A percentile compares a stretch with the other conserved stretches of the same genome.
Evolutionary conservation across 257 asterid genomes (phyloP).

Genomic region (Striga asiatica): DNA sequence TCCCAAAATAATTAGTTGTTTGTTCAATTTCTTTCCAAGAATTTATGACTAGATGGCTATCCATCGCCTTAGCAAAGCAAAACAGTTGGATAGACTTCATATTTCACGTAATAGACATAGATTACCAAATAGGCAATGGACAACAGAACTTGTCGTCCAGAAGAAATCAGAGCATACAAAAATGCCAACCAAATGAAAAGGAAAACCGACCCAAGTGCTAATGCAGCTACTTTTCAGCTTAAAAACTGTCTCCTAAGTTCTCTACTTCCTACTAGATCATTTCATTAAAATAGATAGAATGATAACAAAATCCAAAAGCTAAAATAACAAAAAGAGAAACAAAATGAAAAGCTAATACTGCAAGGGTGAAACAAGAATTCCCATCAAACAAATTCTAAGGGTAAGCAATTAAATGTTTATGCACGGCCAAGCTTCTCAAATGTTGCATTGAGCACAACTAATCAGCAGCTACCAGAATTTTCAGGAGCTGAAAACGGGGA

Average conservation of each 20-base stretch:
- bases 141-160: background rate
- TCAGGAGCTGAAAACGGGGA: conserved; percentile 23
- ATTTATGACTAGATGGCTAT: background rate
- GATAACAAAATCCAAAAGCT: background rate
- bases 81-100: background rate
- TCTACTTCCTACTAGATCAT: background rate
- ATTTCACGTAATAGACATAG: background rate
- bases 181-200: background rate
- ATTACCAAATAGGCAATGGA: background rate
- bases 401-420: background rate
- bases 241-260: background rate
- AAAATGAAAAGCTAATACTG: background rate
- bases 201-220: conserved; percentile 5
- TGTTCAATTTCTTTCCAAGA: background rate
- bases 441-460: conserved; percentile 1
- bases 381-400: background rate
- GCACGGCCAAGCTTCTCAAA: background rate
- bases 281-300: background rate
- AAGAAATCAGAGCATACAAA: background rate
- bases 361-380: background rate
- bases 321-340: background rate
- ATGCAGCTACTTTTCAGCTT: conserved; percentile 1
- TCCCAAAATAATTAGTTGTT: background rate
- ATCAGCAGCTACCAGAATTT: conserved; percentile 13
- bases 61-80: background rate